A percentile compares a stretch with the other conserved stretches of the same genome.
phyloP scores from a whole-genome alignment of 495 filamentous ascomycete genomes.

The Neurospora sp. region DNA sequence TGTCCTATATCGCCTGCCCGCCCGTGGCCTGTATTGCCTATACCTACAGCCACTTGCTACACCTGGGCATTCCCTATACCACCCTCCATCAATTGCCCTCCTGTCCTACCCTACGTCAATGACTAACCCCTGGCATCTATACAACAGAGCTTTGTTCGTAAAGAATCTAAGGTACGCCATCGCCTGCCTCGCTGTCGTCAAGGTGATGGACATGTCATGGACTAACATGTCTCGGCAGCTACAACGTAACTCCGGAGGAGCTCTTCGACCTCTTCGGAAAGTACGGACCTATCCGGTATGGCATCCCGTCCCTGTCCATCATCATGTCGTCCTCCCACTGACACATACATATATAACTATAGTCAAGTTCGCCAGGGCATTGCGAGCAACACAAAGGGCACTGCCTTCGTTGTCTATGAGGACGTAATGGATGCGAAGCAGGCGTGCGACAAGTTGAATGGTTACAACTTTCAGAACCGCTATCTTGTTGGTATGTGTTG shows the following conservation, averaged over 20 bases:
- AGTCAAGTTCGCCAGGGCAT: conserved; percentile 99
- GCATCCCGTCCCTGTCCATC: not conserved
- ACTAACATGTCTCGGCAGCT: conserved; percentile 44
- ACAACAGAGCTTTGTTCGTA: conserved; percentile 81
- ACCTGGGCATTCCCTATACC: not conserved
- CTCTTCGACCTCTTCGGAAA: conserved; percentile 92
- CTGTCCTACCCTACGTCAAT: not conserved
- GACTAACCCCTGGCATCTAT: conserved; percentile 22
- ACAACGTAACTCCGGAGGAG: conserved; percentile 90
- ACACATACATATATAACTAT: conserved; percentile 9
- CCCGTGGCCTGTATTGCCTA: not conserved
- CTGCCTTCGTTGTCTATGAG: conserved; percentile 97
- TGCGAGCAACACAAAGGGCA: conserved; percentile 93
- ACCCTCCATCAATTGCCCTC: conserved; percentile 4
- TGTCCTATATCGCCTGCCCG: not conserved
- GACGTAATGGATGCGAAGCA: conserved; percentile 98
- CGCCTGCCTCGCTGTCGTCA: conserved; percentile 1
- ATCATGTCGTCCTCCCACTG: conserved; percentile 13
- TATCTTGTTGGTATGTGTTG: conserved; percentile 85
- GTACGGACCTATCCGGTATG: conserved; percentile 87
- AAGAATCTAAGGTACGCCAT: conserved; percentile 85
- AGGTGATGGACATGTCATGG: not conserved
- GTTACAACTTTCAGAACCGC: conserved; percentile 99
- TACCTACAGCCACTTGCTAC: not conserved
- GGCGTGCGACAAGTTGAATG: conserved; percentile 98